Base-by-base conservation (phyloP, 164 flowering plant genomes). In the Vitis riparia region DNA sequence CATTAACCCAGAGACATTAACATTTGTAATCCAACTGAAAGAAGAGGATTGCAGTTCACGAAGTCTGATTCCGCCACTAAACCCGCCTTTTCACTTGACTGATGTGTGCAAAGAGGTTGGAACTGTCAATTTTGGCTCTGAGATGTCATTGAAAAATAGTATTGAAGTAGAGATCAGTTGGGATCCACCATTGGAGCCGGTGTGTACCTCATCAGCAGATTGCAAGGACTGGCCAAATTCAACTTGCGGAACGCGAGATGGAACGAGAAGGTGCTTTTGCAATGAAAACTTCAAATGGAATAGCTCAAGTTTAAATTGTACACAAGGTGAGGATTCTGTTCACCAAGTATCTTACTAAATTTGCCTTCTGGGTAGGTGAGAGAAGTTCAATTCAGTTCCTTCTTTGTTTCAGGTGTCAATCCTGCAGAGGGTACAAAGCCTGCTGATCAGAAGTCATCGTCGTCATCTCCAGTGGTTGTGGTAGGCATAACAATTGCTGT, bases 211-310 rank as follows among this genome's bases (percentile, higher is more conserved):
- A 27, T 14, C 56, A n/a, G 13, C 44, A 49, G 68, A 71, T 49
- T 71, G 74, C 69, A 49, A 29, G 37, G 73, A 61, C n/a, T 76
- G 67, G 79, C 72, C 68, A 55, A 32, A 72, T 48, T 63, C 70
- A 17, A 68, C 70, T 11, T 76, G 79, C 64, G 44, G 59, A 17
- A 50, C 66, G 11, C 2, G 0, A 23, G 47, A 63, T 53, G 57
- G 70, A 47, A 13, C 1, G 16, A 72, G n/a, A 29, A 72, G 67
- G 66, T 76, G 79, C 70, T 37, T 59, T 23, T 76, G 79, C 73
- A 23, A 59, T 32, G 9, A 53, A 59, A 55, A 68, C 51, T 65
- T 58, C n/a, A 50, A 2, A n/a, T 76, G 79, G 73, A 59, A 76
- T 65, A 17, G 57, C 48, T 30, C 8, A 9, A 44, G 2, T 60